These are phyloP conservation scores for Papiliotrema flavescens DNA, from an alignment of 1,284 basidiomycete species.

Conservation along the genomic window DNA sequence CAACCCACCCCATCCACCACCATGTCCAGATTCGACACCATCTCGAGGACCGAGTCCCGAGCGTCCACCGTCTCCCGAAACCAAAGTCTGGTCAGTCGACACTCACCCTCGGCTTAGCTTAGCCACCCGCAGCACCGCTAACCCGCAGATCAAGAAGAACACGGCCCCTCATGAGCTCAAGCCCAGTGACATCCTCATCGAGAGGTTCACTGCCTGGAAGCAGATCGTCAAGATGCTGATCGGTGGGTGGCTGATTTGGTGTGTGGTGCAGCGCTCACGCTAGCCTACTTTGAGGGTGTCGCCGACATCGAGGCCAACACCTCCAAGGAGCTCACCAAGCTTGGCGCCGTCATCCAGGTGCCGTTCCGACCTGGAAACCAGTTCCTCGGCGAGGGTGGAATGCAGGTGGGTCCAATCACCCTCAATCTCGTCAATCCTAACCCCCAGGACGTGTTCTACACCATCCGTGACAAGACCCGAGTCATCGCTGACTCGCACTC, in stretches of 20 bases:
- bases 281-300: slow-evolving; percentile 65
- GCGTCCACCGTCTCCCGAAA: slow-evolving; percentile 68
- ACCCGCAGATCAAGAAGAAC: slow-evolving; percentile 71
- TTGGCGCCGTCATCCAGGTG: slow-evolving; percentile 96
- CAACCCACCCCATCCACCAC: slow-evolving; percentile 3
- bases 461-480: slow-evolving; percentile 89
- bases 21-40: slow-evolving; percentile 49
- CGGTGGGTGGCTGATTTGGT: slow-evolving; percentile 38
- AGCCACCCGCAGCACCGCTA: neutral
- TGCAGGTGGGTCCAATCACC: slow-evolving; percentile 61
- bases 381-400: slow-evolving; percentile 87
- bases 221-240: slow-evolving; percentile 90
- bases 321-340: slow-evolving; percentile 88
- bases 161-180: slow-evolving; percentile 83
- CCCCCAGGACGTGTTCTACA: slow-evolving; percentile 85
- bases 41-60: slow-evolving; percentile 58
- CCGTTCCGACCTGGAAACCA: slow-evolving; percentile 94
- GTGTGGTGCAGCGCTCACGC: neutral
- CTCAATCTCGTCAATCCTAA: too few species aligned
- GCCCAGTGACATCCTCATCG: slow-evolving; percentile 94
- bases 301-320: slow-evolving; percentile 95
- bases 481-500: slow-evolving; percentile 94
- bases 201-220: slow-evolving; percentile 66
- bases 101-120: neutral
- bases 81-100: slow-evolving; percentile 60